Conservation (phyloP, 2,329 filamentous ascomycete genomes). For the Xylariomycetidae sp. region DNA sequence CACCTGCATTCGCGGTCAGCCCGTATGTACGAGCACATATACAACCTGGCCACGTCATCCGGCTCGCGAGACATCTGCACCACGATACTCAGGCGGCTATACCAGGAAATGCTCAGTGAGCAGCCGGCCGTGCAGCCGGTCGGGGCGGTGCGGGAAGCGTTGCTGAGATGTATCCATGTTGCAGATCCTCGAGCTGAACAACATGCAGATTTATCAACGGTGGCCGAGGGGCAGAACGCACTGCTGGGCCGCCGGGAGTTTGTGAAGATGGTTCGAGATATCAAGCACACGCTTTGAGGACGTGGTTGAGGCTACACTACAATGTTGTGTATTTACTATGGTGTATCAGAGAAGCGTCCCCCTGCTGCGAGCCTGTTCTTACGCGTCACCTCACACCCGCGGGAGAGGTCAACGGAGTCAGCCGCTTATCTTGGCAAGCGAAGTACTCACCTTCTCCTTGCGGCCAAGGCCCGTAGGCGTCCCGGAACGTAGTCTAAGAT, state of each 20-base stretch:
- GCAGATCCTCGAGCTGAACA: slow-evolving; percentile 45
- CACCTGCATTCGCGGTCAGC: slow-evolving; percentile 41
- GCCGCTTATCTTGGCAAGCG: too few relatives aligned
- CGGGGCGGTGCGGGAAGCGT: slow-evolving; percentile 36
- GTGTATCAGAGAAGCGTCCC: too few relatives aligned
- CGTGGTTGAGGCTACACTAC: too few relatives aligned
- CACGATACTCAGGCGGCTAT: slow-evolving; percentile 44
- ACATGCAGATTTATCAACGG: slow-evolving; percentile 18
- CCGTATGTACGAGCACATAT: slow-evolving; percentile 51
- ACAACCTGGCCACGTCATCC: slow-evolving; percentile 39
- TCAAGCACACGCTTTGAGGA: too few relatives aligned
- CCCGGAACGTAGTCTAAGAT: too few relatives aligned
- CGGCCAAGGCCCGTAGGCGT: too few relatives aligned
- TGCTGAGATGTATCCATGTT: slow-evolving; percentile 49
- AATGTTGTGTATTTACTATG: too few relatives aligned
- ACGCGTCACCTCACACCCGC: too few relatives aligned
- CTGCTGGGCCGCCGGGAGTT: slow-evolving; percentile 24
- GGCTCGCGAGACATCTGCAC: slow-evolving; percentile 37
- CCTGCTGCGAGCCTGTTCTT: too few relatives aligned
- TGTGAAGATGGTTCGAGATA: slow-evolving; percentile 19
- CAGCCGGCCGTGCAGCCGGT: slow-evolving; percentile 39
- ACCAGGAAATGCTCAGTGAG: slow-evolving; percentile 56
- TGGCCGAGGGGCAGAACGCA: slow-evolving; percentile 2
- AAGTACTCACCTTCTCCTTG: too few relatives aligned
- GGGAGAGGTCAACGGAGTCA: too few relatives aligned